phyloP scores from a whole-genome alignment of 169 alveolate species.

The Plasmodium cynomolgi region DNA sequence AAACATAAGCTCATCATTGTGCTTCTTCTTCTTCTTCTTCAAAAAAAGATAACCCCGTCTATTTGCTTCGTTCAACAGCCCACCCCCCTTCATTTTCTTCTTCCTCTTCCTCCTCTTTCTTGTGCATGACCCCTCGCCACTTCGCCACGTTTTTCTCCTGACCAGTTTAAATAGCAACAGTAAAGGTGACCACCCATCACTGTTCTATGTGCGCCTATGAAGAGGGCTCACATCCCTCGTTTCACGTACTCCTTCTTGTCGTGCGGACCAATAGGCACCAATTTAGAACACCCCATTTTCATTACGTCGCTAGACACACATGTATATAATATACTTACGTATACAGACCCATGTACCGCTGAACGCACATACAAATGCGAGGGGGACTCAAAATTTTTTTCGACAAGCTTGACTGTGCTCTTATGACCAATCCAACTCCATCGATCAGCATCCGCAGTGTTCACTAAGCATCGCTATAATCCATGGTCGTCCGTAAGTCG shows the following conservation, averaged over 20 bases:
- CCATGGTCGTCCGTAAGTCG: not conserved
- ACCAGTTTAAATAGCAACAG: not conserved
- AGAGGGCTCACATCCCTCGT: not conserved
- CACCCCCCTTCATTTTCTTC: not conserved
- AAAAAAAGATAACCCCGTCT: not conserved
- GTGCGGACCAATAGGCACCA: not conserved
- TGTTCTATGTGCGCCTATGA: not conserved
- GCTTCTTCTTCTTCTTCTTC: not conserved
- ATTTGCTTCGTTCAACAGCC: not conserved
- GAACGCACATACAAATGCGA: not conserved
- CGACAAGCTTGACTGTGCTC: not conserved
- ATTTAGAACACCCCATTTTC: not conserved
- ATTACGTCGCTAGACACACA: not conserved
- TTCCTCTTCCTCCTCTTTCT: not conserved
- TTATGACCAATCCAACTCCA: not conserved
- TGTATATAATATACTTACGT: constrained; percentile 1
- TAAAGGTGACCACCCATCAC: not conserved
- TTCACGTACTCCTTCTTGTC: not conserved
- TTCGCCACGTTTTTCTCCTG: not conserved
- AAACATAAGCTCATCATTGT: not conserved
- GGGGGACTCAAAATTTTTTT: not conserved
- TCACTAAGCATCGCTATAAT: not conserved
- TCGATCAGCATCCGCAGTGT: not conserved
- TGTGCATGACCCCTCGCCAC: not conserved
- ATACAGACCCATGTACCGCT: not conserved